Evolutionary conservation across 2,329 filamentous ascomycete species (phyloP).

Genomic region (Aspergillus pseudoglaucus): DNA sequence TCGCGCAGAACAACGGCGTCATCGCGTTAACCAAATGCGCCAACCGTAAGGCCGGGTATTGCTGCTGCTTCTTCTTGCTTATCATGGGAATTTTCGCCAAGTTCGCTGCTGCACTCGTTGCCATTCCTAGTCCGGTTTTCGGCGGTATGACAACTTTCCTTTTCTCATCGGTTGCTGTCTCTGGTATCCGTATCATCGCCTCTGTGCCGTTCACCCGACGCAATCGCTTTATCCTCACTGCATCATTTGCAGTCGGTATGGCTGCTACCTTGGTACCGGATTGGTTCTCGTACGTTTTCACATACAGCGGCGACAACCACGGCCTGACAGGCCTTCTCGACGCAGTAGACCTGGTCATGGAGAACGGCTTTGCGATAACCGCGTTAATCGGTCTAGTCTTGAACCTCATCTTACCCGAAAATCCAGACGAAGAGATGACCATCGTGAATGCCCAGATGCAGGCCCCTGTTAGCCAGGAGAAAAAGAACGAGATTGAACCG

Average conservation of each 20-base stretch:
- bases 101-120: conserved; percentile 61
- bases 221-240: conserved; percentile 61
- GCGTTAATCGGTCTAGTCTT: conserved; percentile 66
- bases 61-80: conserved; percentile 58
- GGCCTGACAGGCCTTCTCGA: conserved; percentile 55
- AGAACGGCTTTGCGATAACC: conserved; percentile 57
- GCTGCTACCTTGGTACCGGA: conserved; percentile 44
- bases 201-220: conserved; percentile 58
- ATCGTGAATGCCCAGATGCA: conserved; percentile 19
- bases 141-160: conserved; percentile 56
- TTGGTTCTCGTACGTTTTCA: conserved; percentile 44
- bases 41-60: conserved; percentile 62
- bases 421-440: conserved; percentile 59
- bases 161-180: conserved; percentile 59
- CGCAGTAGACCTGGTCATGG: conserved; percentile 60
- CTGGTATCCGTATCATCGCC: conserved; percentile 60
- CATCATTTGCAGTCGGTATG: conserved; percentile 55
- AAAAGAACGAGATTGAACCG: neutral
- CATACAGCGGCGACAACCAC: conserved; percentile 52
- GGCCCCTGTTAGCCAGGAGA: conserved; percentile 7
- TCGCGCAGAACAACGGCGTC: conserved; percentile 65
- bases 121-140: conserved; percentile 51
- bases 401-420: conserved; percentile 66
- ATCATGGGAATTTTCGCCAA: conserved; percentile 66
- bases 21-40: conserved; percentile 63